Base-by-base conservation (phyloP, 371 early-diverging fungal species). In the Funneliformis caledonium region DNA sequence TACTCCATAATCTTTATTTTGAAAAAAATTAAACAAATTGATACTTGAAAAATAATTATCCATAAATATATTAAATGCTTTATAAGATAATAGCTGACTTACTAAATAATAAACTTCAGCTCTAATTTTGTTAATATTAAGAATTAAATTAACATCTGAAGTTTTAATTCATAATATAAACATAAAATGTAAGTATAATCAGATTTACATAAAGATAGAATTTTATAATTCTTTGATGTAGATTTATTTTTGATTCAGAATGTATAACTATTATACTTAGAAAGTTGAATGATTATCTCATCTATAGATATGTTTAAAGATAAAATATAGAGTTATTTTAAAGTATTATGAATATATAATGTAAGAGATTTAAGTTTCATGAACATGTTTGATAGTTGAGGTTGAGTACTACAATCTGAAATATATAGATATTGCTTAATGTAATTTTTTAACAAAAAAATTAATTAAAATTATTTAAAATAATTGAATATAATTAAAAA, bases 221-320 rank as follows among this genome's bases (percentile, higher is more conserved):
- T 37, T 37, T 37, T 37, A 3, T 37, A 37, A 37, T 3, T 1
- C 3, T 37, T 3, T 37, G 19, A 2, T 2, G 2, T 14, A 56
- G 75, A 45, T 0, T 73, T 52, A 8, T 80, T 82, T 26, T 14
- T 74, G 67, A 64, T 65, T 47, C 79, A 19, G 67, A 82, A 84
- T 81, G 82, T 82, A 73, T 85, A 77, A 16, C 4, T 37, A 48
- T 82, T 83, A 4, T 77, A 60, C 0, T 74, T 81, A 2, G 81
- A 80, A 65, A 83, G 83, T 16, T 80, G 43, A 12, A 78, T 50
- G 4, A 81, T 83, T 82, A 83, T 82, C 61, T 81, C 76, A n/a
- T 82, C 69, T 10, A 81, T 59, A 3, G 79, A 81, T 3, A 81
- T 52, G 19, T 79, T 72, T 22, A 76, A 69, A 12, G 33, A 59